A percentile compares a stretch with the other conserved stretches of the same genome.
These are phyloP conservation scores for Dioszegia crocea DNA, from an alignment of 768 basidiomycete species.

Conservation along the genomic window DNA sequence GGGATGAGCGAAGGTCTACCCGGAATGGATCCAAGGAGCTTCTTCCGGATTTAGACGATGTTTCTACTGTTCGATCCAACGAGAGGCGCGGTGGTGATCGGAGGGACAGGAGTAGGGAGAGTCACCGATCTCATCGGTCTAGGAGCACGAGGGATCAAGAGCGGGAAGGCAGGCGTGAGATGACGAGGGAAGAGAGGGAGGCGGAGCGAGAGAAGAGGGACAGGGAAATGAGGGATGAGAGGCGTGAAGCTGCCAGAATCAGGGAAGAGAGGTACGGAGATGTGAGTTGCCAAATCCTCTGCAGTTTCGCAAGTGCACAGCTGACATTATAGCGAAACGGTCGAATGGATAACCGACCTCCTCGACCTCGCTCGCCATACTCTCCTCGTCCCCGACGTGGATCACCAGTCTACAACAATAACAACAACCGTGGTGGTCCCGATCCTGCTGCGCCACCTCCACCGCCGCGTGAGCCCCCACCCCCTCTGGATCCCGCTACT, in stretches of 20 bases:
- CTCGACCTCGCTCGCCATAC: conserved; percentile 3
- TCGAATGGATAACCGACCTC: conserved; percentile 7
- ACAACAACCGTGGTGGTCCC: too few relatives aligned
- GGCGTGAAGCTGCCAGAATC: conserved; percentile 25
- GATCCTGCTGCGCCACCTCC: conserved; percentile 13
- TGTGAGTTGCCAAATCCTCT: conserved; percentile 13
- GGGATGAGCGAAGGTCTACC: background rate
- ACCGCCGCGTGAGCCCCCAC: conserved; percentile 15
- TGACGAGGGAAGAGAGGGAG: conserved; percentile 42
- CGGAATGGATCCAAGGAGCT: conserved; percentile 7
- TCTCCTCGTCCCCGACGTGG: conserved; percentile 30
- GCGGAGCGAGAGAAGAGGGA: conserved; percentile 38
- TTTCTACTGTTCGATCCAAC: conserved; percentile 16
- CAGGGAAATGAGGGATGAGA: conserved; percentile 40
- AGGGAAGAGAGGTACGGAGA: conserved; percentile 9
- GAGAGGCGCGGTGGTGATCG: conserved; percentile 4
- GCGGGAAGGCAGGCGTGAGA: conserved; percentile 21
- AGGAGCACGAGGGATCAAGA: conserved; percentile 18
- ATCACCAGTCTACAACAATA: conserved; percentile 26
- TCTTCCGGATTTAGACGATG: conserved; percentile 7
- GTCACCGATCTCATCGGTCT: conserved; percentile 20
- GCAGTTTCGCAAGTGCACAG: conserved; percentile 27
- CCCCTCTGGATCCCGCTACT: conserved; percentile 18
- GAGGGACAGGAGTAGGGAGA: conserved; percentile 34
- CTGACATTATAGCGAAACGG: conserved; percentile 25